Evolutionary conservation across 1,284 basidiomycete species (phyloP), one percentile per base, ranked within the genome.

Genomic region (Irpex sp.): DNA sequence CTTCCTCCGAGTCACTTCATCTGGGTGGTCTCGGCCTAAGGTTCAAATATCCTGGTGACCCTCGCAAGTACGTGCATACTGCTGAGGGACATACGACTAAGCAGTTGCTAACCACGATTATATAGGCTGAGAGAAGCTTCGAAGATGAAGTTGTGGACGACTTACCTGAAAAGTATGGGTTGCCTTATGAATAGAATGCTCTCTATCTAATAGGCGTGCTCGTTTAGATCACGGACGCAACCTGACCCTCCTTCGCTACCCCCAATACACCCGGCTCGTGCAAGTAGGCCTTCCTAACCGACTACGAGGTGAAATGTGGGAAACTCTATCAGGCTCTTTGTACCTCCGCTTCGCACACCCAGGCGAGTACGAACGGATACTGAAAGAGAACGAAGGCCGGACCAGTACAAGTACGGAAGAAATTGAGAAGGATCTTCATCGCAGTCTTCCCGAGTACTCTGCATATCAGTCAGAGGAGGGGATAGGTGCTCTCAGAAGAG

Each of bases 351-450:
- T 94, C 70, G 83, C 88, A 54, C 90, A 97, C 67, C 94, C 93
- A 1, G 93, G 95, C 17, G 83, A 87, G 67, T 99, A 98, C 74
- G 81, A 88, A n/a, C 81, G 83, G 4, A 82, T 98, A 33, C 77
- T 98, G 6, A 84, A 87, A 59, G 88, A 94, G 60, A 90, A 97
- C 74, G 82, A 84, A 61, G 95, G 94, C 9, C 84, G 89, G 63
- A 88, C 86, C 21, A 95, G 86, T 59, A 92, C 92, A 6, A 95
- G 94, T 69, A 97, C 97, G 0, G 97, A 99, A 74, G 97, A 99
- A 74, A 99, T 99, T 58, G 97, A 99, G 78, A 99, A 99, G 77
- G 97, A 99, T 74, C 78, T 99, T 47, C 97, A 98, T 77, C 86
- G 97, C 19, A 95, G 93, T 77, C 77, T 98, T 63, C 95, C 95